These are phyloP conservation scores for Hypsizygus marmoreus DNA, from an alignment of 768 basidiomycete species.

Conservation along the genomic window DNA sequence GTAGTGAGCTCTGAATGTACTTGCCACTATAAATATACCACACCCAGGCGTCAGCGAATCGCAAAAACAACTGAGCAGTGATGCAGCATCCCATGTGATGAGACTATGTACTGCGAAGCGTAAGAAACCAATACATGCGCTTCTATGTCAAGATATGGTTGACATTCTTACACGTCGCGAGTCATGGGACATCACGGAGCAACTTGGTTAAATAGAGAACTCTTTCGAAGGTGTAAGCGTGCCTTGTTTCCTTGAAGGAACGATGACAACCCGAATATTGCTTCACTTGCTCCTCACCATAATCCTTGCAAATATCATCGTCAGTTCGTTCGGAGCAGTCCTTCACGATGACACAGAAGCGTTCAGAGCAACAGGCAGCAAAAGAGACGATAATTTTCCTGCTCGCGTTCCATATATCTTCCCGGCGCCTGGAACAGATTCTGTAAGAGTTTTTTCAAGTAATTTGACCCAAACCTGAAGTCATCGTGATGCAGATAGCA, in stretches of 20 bases:
- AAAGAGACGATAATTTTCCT: conserved; percentile 38
- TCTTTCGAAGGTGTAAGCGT: not conserved
- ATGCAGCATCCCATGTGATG: too few species aligned
- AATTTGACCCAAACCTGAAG: too few species aligned
- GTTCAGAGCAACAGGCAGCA: conserved; percentile 5
- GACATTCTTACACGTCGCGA: not conserved
- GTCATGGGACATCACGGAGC: not conserved
- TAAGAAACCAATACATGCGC: not conserved
- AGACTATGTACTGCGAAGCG: too few species aligned
- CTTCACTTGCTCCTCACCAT: conserved; percentile 8
- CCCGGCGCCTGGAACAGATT: conserved; percentile 34
- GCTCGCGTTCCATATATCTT: conserved; percentile 46
- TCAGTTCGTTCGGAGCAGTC: conserved; percentile 8
- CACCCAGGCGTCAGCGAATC: too few species aligned
- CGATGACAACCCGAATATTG: not conserved
- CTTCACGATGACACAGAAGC: too few species aligned
- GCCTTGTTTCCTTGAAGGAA: not conserved
- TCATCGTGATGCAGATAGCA: conserved; percentile 41
- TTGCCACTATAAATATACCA: too few species aligned
- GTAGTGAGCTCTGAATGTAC: too few species aligned
- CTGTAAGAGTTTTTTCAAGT: conserved; percentile 21
- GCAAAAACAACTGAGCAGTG: too few species aligned
- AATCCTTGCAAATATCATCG: conserved; percentile 1
- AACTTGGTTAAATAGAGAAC: not conserved
- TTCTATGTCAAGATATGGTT: not conserved